A percentile compares a stretch with the other conserved stretches of the same genome.
phyloP scores from a whole-genome alignment of 768 basidiomycete species.

The Neoboletus subvelutipes region DNA sequence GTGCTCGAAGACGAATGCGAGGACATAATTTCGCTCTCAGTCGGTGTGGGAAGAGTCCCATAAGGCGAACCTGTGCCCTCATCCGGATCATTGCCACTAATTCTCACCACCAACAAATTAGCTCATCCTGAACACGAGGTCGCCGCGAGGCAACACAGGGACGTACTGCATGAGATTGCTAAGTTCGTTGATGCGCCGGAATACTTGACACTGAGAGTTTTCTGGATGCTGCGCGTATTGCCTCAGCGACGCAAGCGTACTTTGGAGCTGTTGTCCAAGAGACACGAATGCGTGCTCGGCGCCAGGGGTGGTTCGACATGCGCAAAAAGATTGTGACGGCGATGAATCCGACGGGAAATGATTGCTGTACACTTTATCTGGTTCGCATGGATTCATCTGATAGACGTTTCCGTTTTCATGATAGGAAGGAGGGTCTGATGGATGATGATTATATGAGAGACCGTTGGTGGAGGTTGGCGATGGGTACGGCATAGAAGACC shows the following conservation, averaged over 20 bases:
- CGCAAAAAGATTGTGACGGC: conserved; percentile 46
- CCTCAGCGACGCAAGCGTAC: conserved; percentile 52
- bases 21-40: conserved; percentile 59
- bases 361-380: conserved; percentile 35
- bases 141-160: conserved; percentile 31
- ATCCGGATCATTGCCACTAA: conserved; percentile 51
- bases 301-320: conserved; percentile 63
- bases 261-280: conserved; percentile 63
- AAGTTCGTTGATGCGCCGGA: conserved; percentile 59
- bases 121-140: conserved; percentile 35
- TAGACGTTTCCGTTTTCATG: conserved; percentile 37
- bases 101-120: conserved; percentile 33
- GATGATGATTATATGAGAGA: conserved; percentile 34
- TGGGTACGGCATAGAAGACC: conserved; percentile 34
- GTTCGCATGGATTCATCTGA: conserved; percentile 35
- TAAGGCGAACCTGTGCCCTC: conserved; percentile 50
- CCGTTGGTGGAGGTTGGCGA: conserved; percentile 36
- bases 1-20: conserved; percentile 45
- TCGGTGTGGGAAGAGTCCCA: conserved; percentile 55
- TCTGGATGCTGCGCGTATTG: conserved; percentile 60
- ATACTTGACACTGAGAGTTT: conserved; percentile 53
- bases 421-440: conserved; percentile 33
- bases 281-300: conserved; percentile 57
- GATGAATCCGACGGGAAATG: conserved; percentile 33
- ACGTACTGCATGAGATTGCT: conserved; percentile 67